Conservation (phyloP, 805 yeast genomes). For the Lipomyces japonicus region DNA sequence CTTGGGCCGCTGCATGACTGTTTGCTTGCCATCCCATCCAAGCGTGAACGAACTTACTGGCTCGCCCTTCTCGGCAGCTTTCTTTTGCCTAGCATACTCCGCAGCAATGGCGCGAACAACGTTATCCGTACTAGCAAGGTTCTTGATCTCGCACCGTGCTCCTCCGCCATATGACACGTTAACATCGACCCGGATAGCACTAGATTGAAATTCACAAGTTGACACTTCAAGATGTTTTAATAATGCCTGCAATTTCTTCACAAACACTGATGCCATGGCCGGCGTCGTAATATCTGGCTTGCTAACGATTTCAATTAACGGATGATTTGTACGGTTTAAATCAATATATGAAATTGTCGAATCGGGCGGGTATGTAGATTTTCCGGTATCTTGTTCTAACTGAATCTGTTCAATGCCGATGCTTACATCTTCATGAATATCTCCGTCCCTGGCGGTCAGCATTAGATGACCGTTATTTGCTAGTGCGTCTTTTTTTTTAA, state of each 20-base stretch:
- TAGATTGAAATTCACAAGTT: conserved; percentile 87
- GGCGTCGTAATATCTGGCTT: conserved; percentile 74
- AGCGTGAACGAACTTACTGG: conserved; percentile 62
- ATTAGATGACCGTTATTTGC: conserved; percentile 62
- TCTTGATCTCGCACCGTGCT: conserved; percentile 81
- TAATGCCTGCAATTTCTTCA: conserved; percentile 72
- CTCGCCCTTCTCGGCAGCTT: conserved; percentile 43
- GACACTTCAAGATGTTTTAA: conserved; percentile 69
- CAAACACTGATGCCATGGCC: conserved; percentile 68
- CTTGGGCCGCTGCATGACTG: conserved; percentile 66
- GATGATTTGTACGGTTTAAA: conserved; percentile 77
- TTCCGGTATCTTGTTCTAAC: conserved; percentile 71
- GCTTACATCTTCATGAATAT: conserved; percentile 38
- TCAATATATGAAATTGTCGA: conserved; percentile 52
- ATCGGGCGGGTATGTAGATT: conserved; percentile 18
- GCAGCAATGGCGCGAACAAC: conserved; percentile 66
- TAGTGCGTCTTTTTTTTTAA: conserved; percentile 50
- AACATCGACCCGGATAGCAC: conserved; percentile 93
- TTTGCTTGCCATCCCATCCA: conserved; percentile 82
- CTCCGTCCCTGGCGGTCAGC: conserved; percentile 52
- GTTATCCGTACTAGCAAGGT: conserved; percentile 78
- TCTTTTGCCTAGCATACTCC: conserved; percentile 57
- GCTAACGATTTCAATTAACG: conserved; percentile 87
- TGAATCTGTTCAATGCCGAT: conserved; percentile 78
- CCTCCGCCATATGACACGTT: conserved; percentile 70